Percentiles rank a stretch among this genome's conserved stretches.
Conservation (phyloP, 371 early-diverging fungal genomes). For the Mortierella sp. region DNA sequence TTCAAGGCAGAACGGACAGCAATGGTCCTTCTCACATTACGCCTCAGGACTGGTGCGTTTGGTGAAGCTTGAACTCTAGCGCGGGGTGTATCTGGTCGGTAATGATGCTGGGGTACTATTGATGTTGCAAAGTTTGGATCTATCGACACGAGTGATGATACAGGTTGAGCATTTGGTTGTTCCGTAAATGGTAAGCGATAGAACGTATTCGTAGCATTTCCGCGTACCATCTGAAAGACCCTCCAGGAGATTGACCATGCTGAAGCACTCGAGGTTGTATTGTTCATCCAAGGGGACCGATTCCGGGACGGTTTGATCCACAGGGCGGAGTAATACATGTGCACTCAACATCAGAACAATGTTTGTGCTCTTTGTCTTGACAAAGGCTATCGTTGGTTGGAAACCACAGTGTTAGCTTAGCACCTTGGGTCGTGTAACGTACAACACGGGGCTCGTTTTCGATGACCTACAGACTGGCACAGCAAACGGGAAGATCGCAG, state of each 20-base stretch:
- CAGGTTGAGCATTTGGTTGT: not conserved
- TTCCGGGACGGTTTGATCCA: conserved; percentile 44
- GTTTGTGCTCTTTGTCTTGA: conserved; percentile 57
- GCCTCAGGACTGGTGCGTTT: conserved; percentile 51
- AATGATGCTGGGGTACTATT: conserved; percentile 43
- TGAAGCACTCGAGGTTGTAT: conserved; percentile 67
- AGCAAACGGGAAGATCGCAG: conserved; percentile 65
- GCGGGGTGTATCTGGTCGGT: conserved; percentile 38
- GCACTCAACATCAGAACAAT: conserved; percentile 60
- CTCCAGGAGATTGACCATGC: conserved; percentile 67
- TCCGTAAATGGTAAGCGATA: no score
- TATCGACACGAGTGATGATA: conserved; percentile 37
- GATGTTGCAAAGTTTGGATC: conserved; percentile 41
- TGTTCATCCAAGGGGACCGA: conserved; percentile 53
- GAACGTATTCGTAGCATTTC: not conserved
- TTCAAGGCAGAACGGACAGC: conserved; percentile 67
- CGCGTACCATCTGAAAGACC: conserved; percentile 65
- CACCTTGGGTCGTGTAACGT: no score
- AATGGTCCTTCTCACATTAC: conserved; percentile 60
- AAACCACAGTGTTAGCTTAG: not conserved
- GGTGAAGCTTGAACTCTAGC: conserved; percentile 25
- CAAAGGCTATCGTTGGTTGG: conserved; percentile 51
- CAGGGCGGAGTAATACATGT: conserved; percentile 61
- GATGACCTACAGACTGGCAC: conserved; percentile 71
- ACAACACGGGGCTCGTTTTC: no score